Conservation (phyloP, 805 yeast species). For the Saccharomyces paradoxus region DNA sequence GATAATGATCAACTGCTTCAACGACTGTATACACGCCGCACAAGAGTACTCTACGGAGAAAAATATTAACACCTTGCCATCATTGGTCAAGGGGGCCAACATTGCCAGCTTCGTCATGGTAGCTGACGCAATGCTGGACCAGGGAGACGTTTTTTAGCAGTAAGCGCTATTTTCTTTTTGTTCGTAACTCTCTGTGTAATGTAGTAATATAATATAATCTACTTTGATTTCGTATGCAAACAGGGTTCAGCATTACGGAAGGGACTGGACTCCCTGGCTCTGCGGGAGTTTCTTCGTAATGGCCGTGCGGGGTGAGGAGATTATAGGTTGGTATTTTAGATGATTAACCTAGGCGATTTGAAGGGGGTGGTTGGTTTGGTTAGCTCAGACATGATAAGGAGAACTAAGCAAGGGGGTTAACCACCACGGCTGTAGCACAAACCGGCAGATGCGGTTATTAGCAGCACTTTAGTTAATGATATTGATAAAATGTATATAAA, state of each 20-base stretch:
- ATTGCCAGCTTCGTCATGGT: constrained; percentile 98
- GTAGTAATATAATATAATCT: not conserved
- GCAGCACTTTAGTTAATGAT: not conserved
- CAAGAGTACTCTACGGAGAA: constrained; percentile 65
- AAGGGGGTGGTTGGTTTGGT: not conserved
- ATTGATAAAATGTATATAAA: not conserved
- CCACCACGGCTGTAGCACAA: not conserved
- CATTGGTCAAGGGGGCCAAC: constrained; percentile 97
- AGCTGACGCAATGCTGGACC: constrained; percentile 96
- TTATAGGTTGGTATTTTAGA: not conserved
- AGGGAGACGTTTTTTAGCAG: constrained; percentile 60
- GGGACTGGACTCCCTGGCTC: not conserved
- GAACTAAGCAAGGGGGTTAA: not conserved
- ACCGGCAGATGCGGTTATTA: not conserved
- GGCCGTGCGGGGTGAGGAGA: not conserved
- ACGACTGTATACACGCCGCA: constrained; percentile 87
- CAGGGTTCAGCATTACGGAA: not conserved
- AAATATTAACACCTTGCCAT: constrained; percentile 58
- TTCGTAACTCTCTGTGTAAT: not conserved
- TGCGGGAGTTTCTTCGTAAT: not conserved
- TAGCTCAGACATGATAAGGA: not conserved
- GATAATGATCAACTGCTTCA: constrained; percentile 89
- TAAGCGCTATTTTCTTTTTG: not conserved
- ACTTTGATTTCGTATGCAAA: not conserved
- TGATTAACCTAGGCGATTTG: not conserved